A percentile compares a stretch with the other conserved stretches of the same genome.
Conservation (phyloP, 2,329 filamentous ascomycete genomes). For the Beauveria sp. region DNA sequence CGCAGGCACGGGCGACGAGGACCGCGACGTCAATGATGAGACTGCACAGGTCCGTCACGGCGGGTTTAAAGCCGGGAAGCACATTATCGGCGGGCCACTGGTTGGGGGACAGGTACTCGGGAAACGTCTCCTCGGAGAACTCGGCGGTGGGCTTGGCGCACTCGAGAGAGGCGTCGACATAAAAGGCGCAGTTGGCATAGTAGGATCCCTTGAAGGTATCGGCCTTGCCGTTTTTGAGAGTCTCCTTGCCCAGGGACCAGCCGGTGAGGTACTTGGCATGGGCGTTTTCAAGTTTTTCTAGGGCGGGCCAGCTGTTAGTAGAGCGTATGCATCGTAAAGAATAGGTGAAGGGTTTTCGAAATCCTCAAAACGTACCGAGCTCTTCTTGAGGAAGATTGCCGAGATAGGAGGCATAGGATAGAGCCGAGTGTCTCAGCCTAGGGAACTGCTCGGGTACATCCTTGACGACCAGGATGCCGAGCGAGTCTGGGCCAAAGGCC, state of each 20-base stretch:
- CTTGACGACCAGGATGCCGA: constrained; percentile 91
- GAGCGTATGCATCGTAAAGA: background rate
- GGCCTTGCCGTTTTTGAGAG: constrained; percentile 66
- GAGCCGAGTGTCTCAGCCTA: constrained; percentile 61
- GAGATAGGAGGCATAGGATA: constrained; percentile 85
- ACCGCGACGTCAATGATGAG: constrained; percentile 86
- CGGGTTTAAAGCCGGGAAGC: constrained; percentile 67
- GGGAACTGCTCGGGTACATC: constrained; percentile 69
- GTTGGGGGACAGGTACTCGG: constrained; percentile 85
- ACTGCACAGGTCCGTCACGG: constrained; percentile 67
- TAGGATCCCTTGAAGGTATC: constrained; percentile 78
- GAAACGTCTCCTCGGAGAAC: constrained; percentile 57
- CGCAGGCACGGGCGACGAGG: constrained; percentile 83
- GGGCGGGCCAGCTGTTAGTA: background rate
- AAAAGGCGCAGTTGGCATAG: constrained; percentile 78
- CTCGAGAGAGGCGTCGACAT: constrained; percentile 55
- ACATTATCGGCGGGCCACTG: constrained; percentile 68
- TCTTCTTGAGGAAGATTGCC: constrained; percentile 68
- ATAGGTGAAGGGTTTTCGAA: too few relatives aligned
- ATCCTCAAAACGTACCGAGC: constrained; percentile 47
- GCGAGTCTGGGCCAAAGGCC: constrained; percentile 82
- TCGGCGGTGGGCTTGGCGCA: constrained; percentile 52
- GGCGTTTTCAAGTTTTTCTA: constrained; percentile 50
- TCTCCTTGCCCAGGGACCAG: constrained; percentile 79
- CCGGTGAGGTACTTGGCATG: constrained; percentile 59